Evolutionary conservation across 164 flowering plant species (phyloP), one percentile per base, ranked within the genome.

Genomic region (Tetrastigma voinierianum): DNA sequence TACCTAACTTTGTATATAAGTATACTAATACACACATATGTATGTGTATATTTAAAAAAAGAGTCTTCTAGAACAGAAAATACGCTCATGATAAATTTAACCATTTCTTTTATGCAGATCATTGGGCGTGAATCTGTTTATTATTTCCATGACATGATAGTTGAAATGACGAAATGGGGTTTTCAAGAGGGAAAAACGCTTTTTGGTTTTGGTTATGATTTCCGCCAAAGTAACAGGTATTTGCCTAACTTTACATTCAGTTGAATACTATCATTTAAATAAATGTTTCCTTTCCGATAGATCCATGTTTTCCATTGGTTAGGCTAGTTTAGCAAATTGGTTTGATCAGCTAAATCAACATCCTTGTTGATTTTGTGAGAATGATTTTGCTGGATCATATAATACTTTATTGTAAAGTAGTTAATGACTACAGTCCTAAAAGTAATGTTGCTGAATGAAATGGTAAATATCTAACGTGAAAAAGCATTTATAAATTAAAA

Each of bases 181-280:
- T 96, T 88, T 65, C 81, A 89, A 73, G 99, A 96, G 74, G 99
- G 99, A 11, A 86, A 80, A 75, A 93, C 99, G 2, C 88, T 96
- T 20, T 96, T 96, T 85, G 99, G 99, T 1, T 96, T 96, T 79
- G 99, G 99, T 46, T 95, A 95, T 84, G 99, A 95, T 85, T 95
- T 95, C 57, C 97, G 98, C 19, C 99, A 96, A 77, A 96, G 98
- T 69, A 93, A 96, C 76, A 88, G 99, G 99, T 90, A 80, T 59
- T 52, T 47, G 4, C 45, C 20, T 51, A 2, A 19, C 55, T 63
- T 44, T 19, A 16, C 24, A 10, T 48, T 56, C 13, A 21, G 8
- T 11, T 49, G 24, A 55, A 21, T 55, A 32, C 58, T 20, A 13
- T 21, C 24, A 14, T 21, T 21, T 11, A 15, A 55, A 21, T 21